phyloP scores from a whole-genome alignment of 2,329 filamentous ascomycete species.

The Ceratocystis lukuohia region DNA sequence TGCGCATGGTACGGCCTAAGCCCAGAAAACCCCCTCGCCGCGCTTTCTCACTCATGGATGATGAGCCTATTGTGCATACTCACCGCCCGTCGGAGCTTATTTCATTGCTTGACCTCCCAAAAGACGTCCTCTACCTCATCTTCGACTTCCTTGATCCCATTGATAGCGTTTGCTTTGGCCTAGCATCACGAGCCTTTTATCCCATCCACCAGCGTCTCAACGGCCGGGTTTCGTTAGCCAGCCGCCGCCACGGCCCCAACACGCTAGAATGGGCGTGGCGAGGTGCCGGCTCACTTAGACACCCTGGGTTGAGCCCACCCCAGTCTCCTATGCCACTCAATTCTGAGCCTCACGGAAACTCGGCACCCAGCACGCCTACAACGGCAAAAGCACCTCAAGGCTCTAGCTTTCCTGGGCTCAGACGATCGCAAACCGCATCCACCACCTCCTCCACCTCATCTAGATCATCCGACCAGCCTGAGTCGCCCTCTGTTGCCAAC shows the following conservation, averaged over 20 bases:
- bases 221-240: slow-evolving; percentile 42
- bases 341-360: background rate
- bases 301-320: slow-evolving; percentile 19
- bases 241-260: slow-evolving; percentile 46
- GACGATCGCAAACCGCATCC: background rate
- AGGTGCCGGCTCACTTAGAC: slow-evolving; percentile 35
- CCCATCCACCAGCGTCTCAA: slow-evolving; percentile 44
- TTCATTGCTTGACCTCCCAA: slow-evolving; percentile 39
- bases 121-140: slow-evolving; percentile 46
- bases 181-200: slow-evolving; percentile 46
- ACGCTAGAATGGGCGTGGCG: slow-evolving; percentile 52
- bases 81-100: slow-evolving; percentile 35
- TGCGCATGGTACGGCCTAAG: slow-evolving; percentile 14
- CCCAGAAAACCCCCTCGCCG: slow-evolving; percentile 32
- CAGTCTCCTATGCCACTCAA: slow-evolving; percentile 12
- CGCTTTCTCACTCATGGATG: slow-evolving; percentile 48
- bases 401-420: slow-evolving; percentile 5
- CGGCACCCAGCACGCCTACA: slow-evolving; percentile 5
- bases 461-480: slow-evolving; percentile 15
- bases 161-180: slow-evolving; percentile 48
- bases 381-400: slow-evolving; percentile 12
- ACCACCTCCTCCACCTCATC: slow-evolving; percentile 17
- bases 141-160: slow-evolving; percentile 52
- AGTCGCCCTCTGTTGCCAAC: slow-evolving; percentile 22
- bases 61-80: slow-evolving; percentile 39